Evolutionary conservation across 1,139 yeast species (phyloP), one percentile per base, ranked within the genome.

Genomic region (Pichia sp.): DNA sequence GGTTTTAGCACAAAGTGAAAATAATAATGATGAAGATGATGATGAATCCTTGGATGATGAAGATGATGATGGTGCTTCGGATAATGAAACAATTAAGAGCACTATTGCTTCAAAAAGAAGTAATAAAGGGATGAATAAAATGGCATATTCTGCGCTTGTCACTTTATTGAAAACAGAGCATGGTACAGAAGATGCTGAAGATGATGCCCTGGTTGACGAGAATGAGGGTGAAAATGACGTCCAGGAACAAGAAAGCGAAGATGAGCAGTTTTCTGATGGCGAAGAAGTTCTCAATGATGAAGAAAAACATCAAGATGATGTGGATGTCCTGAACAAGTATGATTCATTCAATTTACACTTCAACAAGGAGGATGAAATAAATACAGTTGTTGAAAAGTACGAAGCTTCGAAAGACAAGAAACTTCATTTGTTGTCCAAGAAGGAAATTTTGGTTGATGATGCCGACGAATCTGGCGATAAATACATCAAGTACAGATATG

Each of bases 311-410:
- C 64, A 55, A 3, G 66, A 56, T 5, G 64, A 60, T 4, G 60
- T 57, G n/a, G 50, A 46, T 28, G 46, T 38, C 28, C 29, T 36
- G 4, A 68, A 62, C 16, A 68, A 67, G 29, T 58, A 57, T 10
- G 87, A 82, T 61, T 86, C 95, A 0, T 88, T 84, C 55, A 87
- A 85, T 51, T 59, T 66, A 29, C 97, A 90, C 60, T 90, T 83
- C 61, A 84, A 81, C 44, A 64, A 67, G 31, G 77, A 80, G 26
- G 74, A 69, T 26, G 59, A 61, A 1, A 59, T 60, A 34, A 58
- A 52, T 27, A 36, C 42, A 23, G 36, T 44, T 34, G 60, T 80
- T 4, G 69, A 69, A 5, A 56, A 64, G 10, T 66, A 65, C 46
- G 65, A 44, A 28, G 29, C 38, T 61, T 6, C 33, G 5, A 36